Conservation (phyloP, 768 basidiomycete genomes). For the Rhizopogon roseolus region DNA sequence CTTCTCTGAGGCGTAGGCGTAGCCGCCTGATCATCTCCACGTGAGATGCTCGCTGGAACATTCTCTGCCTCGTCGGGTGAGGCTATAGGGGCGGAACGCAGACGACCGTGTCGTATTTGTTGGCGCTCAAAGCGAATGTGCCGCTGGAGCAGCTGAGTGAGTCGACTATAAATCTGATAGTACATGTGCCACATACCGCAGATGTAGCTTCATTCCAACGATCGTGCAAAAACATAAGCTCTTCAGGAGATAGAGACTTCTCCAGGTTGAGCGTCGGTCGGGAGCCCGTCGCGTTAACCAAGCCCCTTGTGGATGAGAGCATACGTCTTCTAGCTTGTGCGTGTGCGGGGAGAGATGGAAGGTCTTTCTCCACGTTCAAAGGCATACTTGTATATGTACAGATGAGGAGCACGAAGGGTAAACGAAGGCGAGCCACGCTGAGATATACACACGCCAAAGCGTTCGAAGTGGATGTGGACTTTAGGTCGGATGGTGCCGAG, state of each 20-base stretch:
- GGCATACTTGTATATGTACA: conserved; percentile 4
- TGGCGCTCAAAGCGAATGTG: conserved; percentile 18
- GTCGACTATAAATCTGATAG: conserved; percentile 1
- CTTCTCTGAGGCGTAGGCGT: conserved; percentile 3
- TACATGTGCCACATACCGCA: conserved; percentile 11
- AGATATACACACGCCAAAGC: neutral
- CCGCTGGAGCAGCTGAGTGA: conserved; percentile 5
- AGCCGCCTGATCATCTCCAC: neutral
- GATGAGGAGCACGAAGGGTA: neutral
- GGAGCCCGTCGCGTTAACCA: conserved; percentile 1
- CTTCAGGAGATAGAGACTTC: conserved; percentile 11
- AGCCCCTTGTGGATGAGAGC: neutral
- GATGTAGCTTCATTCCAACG: conserved; percentile 21
- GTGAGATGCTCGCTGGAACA: neutral
- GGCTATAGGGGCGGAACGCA: conserved; percentile 2
- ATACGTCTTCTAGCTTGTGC: neutral
- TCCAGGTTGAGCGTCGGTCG: conserved; percentile 15
- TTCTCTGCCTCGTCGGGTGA: conserved; percentile 6
- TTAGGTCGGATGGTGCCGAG: neutral
- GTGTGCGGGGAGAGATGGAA: conserved; percentile 17
- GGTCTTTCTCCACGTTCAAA: conserved; percentile 13
- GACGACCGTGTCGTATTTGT: neutral
- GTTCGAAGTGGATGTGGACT: neutral
- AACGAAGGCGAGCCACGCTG: neutral
- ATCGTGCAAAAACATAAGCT: conserved; percentile 13